Evolutionary conservation across 495 filamentous ascomycete genomes (phyloP).

Genomic region (Aspergillus campestris): DNA sequence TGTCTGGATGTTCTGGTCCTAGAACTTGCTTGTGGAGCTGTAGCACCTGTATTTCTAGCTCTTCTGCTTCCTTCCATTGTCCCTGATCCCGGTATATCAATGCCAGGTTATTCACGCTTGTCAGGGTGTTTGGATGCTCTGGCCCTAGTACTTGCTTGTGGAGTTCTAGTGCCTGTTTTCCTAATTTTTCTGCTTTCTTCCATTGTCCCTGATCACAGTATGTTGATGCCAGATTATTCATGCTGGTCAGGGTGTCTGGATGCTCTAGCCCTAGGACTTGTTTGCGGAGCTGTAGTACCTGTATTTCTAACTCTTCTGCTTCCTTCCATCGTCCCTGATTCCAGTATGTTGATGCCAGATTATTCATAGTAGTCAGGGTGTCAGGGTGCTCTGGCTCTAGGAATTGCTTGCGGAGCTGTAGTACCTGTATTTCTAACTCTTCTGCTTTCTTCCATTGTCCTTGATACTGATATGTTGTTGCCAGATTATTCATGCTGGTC

Average conservation of each 20-base stretch:
- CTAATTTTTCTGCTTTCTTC: constrained; percentile 22
- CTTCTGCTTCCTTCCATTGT: constrained; percentile 26
- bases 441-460: constrained; percentile 20
- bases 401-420: not conserved
- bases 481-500: constrained; percentile 20
- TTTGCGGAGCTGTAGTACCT: constrained; percentile 17
- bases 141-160: constrained; percentile 20
- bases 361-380: constrained; percentile 26
- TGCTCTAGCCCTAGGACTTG: constrained; percentile 5
- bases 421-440: constrained; percentile 7
- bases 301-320: constrained; percentile 22
- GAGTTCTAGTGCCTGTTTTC: constrained; percentile 11
- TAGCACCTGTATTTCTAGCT: constrained; percentile 11
- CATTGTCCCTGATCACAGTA: constrained; percentile 4
- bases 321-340: constrained; percentile 28
- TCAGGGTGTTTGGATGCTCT: constrained; percentile 33
- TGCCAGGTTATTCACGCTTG: constrained; percentile 24
- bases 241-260: constrained; percentile 19
- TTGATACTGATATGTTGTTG: constrained; percentile 4
- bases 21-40: constrained; percentile 18
- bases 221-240: constrained; percentile 11
- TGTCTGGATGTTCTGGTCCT: constrained; percentile 30
- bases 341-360: constrained; percentile 17
- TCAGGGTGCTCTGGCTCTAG: constrained; percentile 16
- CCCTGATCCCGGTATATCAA: constrained; percentile 8